Evolutionary conservation across 176 grass and related monocot species (phyloP), one percentile per base, ranked within the genome.

Genomic region (Luzula sylvatica): DNA sequence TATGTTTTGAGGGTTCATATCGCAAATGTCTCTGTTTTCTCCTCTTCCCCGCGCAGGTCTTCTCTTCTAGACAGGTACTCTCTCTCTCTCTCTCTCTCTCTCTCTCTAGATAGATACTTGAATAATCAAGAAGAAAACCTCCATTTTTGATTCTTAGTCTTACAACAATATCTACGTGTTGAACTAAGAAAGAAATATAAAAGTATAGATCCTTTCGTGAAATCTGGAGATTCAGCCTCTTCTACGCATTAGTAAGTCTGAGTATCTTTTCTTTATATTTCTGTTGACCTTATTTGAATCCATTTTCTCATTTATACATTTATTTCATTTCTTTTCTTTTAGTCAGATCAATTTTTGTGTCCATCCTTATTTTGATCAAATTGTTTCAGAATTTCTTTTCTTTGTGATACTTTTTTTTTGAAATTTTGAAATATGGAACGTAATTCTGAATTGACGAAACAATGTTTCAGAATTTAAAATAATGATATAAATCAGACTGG

Each of bases 171-270:
- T 20, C 11, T 42, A 7, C 11, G 6, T 20, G 21, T 42, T 5
- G n/a, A 40, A 41, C 12, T 8, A 41, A 41, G 55, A n/a, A n/a
- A 7, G 39, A 21, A 38, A 12, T n/a, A 42, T 44, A 11, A 61
- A 23, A 61, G 21, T 40, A 61, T 6, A 45, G 21, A 13, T 0
- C 9, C 1, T 15, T 61, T 61, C 20, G 21, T 61, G 13, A 50
- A 9, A 19, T 11, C 60, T 22, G 60, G 26, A 64, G 15, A 2
- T 30, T 8, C 25, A 30, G 15, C 42, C 59, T 21, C 24, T 64
- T 64, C 59, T 35, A 13, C 19, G 1, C 41, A 18, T 41, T 19
- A 44, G 59, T 64, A 64, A 64, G 27, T 49, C 25, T n/a, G n/a
- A 20, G 47, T 16, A 64, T 50, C 21, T 43, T 44, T 9, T 60